phyloP scores from a whole-genome alignment of 768 basidiomycete genomes.

The Phylloporus arenicola region DNA sequence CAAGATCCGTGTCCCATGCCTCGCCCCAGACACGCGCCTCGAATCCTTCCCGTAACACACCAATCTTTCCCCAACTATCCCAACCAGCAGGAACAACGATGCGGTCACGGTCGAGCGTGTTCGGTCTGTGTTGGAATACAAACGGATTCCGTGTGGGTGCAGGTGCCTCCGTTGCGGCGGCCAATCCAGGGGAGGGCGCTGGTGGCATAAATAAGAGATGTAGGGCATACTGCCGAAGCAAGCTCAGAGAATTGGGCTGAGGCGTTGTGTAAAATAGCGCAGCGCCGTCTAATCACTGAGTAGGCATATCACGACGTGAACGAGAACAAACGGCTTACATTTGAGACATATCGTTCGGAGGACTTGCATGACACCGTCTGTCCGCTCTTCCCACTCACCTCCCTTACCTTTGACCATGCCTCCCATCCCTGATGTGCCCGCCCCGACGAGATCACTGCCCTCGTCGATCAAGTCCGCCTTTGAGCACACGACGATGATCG shows the following conservation, averaged over 20 bases:
- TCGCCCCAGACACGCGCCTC: slow-evolving; percentile 77
- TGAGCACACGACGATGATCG: slow-evolving; percentile 85
- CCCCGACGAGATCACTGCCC: slow-evolving; percentile 58
- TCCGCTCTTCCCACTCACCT: slow-evolving; percentile 91
- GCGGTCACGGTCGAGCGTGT: slow-evolving; percentile 87
- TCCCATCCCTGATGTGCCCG: slow-evolving; percentile 76
- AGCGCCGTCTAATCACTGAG: slow-evolving; percentile 69
- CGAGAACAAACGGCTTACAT: slow-evolving; percentile 50
- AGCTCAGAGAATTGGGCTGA: slow-evolving; percentile 65
- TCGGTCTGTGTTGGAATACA: slow-evolving; percentile 82
- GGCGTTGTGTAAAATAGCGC: slow-evolving; percentile 87
- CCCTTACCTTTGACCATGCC: slow-evolving; percentile 91
- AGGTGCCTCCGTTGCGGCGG: slow-evolving; percentile 31
- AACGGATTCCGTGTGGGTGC: slow-evolving; percentile 71
- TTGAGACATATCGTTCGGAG: slow-evolving; percentile 87
- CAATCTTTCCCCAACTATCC: slow-evolving; percentile 98
- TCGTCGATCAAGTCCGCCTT: slow-evolving; percentile 94
- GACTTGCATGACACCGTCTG: slow-evolving; percentile 94
- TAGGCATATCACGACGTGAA: background rate
- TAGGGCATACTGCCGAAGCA: slow-evolving; percentile 78
- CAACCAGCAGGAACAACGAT: slow-evolving; percentile 93
- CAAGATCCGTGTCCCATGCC: slow-evolving; percentile 72
- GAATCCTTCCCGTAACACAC: slow-evolving; percentile 85
- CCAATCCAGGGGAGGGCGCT: slow-evolving; percentile 43
- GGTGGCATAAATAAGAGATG: slow-evolving; percentile 62